Percentiles rank a stretch among this genome's conserved stretches.
Conservation (phyloP, 2,329 filamentous ascomycete species). For the Hymenoscyphus fructigenus region DNA sequence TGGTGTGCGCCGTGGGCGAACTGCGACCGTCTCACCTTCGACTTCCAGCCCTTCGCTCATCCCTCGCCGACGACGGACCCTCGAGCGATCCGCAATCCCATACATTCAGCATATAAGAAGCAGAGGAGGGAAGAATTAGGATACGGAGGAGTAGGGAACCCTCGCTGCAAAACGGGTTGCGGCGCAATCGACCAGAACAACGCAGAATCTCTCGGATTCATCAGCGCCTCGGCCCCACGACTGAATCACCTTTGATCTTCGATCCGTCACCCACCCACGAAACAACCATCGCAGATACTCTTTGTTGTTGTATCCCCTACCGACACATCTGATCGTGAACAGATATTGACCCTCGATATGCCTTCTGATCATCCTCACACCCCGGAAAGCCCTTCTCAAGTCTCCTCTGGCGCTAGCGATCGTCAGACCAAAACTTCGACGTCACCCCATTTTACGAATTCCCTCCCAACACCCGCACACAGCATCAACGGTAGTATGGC, state of each 20-base stretch:
- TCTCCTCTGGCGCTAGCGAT: constrained; percentile 50
- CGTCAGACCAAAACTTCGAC: constrained; percentile 46
- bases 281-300: constrained; percentile 8
- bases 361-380: constrained; percentile 64
- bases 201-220: constrained; percentile 14
- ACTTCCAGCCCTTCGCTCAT: constrained; percentile 17
- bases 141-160: background rate
- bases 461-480: constrained; percentile 61
- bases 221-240: constrained; percentile 13
- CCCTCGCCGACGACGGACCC: constrained; percentile 6
- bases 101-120: background rate
- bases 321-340: constrained; percentile 3
- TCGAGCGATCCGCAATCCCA: background rate
- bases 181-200: constrained; percentile 20
- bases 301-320: constrained; percentile 13
- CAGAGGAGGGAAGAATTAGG: background rate
- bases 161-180: constrained; percentile 13
- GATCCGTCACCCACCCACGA: constrained; percentile 3
- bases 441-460: constrained; percentile 43
- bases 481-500: constrained; percentile 56
- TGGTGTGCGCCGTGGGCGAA: constrained; percentile 23
- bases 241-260: background rate
- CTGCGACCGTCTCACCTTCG: constrained; percentile 23
- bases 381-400: constrained; percentile 65
- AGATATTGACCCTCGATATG: constrained; percentile 43